Base-by-base conservation (phyloP, 495 filamentous ascomycete genomes). In the Mycothermus thermophilus region DNA sequence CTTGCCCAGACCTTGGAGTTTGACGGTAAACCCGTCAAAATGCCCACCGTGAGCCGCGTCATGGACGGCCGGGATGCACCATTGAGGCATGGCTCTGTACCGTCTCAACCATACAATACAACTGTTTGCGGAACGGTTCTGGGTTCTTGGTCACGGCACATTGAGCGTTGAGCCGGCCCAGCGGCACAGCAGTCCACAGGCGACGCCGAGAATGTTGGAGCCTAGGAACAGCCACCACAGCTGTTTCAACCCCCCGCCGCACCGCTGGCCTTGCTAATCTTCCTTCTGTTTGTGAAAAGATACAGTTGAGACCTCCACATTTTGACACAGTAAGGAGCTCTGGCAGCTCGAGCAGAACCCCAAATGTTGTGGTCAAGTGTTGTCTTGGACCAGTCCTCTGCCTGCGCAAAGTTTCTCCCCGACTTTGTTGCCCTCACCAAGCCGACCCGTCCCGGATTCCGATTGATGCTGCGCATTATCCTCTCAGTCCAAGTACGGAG, bases 131-230 rank as follows among this genome's bases (percentile, higher is more conserved):
- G 14, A 29, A 19, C 10, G 15, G 31, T 35, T 10, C 27, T 37
- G 40, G n/a, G n/a, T n/a, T n/a, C 37, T 37, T 38, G 30, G 24
- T 27, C 36, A 46, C 36, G 48, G 45, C 45, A 39, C 46, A 39
- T 33, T 37, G 15, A 12, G n/a, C 6, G 15, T 31, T 38, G 31
- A 32, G 27, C 30, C 31, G 40, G 21, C 36, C 39, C 37, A 27
- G 46, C 46, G 50, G 50, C 50, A 45, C 50, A 52, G 50, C 41
- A 42, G 23, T 25, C 36, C 46, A 41, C 32, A 39, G 26, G 34
- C 35, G 35, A 42, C 33, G 14, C 11, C 21, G 31, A 43, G 33
- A 47, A 50, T 47, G 47, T 40, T 53, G 50, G 33, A 47, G 50
- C 50, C 50, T 53, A 42, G 33, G 39, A 24, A 36, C 27, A 26